phyloP scores from a whole-genome alignment of 73 alveolate species.

The Urostyla sp. region DNA sequence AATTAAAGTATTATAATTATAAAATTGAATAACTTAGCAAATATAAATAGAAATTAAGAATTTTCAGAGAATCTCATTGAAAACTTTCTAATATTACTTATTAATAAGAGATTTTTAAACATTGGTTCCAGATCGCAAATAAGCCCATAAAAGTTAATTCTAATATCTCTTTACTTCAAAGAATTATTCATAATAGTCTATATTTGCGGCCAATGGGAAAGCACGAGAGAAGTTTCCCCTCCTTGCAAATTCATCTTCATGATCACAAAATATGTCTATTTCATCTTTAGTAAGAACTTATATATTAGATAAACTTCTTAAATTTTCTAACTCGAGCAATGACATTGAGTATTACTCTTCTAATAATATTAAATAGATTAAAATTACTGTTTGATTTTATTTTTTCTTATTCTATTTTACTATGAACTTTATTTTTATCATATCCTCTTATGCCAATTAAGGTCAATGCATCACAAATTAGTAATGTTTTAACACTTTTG shows the following conservation, averaged over 20 bases:
- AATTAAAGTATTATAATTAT: background rate
- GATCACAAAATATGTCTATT: conserved; percentile 14
- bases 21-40: background rate
- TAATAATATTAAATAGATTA: background rate
- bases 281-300: conserved; percentile 36
- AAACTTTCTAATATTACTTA: background rate
- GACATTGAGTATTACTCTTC: no score
- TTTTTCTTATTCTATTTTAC: conserved; percentile 15
- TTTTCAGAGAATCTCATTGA: background rate
- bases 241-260: conserved; percentile 52
- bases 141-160: conserved; percentile 59
- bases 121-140: conserved; percentile 12
- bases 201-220: conserved; percentile 71
- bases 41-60: background rate
- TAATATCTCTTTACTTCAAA: conserved; percentile 47
- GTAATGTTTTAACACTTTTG: conserved; percentile 68
- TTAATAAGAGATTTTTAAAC: background rate
- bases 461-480: conserved; percentile 75
- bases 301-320: no score
- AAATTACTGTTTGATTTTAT: background rate
- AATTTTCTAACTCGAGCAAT: no score
- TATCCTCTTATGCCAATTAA: conserved; percentile 72
- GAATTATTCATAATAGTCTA: conserved; percentile 69
- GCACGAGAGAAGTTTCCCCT: conserved; percentile 67
- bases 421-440: conserved; percentile 22